Percentiles rank a stretch among this genome's conserved stretches.
Evolutionary conservation across 306 rosid genomes (phyloP).

Genomic region (Canavalia ensiformis): DNA sequence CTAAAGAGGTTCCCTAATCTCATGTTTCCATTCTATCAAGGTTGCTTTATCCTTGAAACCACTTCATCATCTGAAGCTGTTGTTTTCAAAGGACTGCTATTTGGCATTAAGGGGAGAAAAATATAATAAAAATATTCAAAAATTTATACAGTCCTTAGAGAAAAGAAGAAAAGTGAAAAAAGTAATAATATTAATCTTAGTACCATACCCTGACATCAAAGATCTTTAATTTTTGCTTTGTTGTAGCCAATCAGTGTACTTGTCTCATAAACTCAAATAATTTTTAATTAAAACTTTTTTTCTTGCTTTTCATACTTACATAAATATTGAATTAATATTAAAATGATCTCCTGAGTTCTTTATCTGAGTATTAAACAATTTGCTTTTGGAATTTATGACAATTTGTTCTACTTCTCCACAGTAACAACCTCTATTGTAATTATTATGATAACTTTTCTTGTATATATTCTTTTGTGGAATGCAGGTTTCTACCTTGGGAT

Average conservation of each 20-base stretch:
- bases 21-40: neutral
- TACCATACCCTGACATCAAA: neutral
- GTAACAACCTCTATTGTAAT: neutral
- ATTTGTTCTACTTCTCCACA: neutral
- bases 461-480: conserved; percentile 14
- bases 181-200: neutral
- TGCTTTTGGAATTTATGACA: neutral
- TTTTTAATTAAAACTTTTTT: too few relatives aligned
- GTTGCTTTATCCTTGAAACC: neutral
- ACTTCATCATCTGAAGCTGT: neutral
- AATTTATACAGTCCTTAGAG: too few relatives aligned
- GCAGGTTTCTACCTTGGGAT: conserved; percentile 86
- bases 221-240: neutral
- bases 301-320: too few relatives aligned
- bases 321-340: too few relatives aligned
- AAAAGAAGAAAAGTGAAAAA: too few relatives aligned
- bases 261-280: neutral
- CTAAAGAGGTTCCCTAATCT: neutral
- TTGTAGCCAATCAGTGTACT: neutral
- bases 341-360: too few relatives aligned
- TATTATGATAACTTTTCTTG: too few relatives aligned
- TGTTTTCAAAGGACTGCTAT: neutral
- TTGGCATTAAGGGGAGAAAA: too few relatives aligned
- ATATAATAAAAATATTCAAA: too few relatives aligned
- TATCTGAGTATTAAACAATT: neutral